Evolutionary conservation across 1,284 basidiomycete genomes (phyloP).

Genomic region (Fistulina hepatica): DNA sequence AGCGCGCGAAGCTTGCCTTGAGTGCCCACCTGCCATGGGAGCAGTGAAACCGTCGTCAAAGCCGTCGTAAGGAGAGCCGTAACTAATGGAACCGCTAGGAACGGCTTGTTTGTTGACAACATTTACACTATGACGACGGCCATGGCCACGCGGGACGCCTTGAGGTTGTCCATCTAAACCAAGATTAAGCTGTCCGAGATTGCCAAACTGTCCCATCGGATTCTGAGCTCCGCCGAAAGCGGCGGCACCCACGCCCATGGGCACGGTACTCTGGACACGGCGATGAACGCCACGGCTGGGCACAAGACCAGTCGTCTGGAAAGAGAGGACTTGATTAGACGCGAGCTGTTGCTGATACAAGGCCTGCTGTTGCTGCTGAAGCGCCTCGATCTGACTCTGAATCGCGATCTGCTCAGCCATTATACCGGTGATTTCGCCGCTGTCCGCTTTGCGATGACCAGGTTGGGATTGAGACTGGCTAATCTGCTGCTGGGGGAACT

Average conservation of each 20-base stretch:
- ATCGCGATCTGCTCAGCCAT: constrained; percentile 92
- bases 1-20: constrained; percentile 63
- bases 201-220: constrained; percentile 61
- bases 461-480: constrained; percentile 26
- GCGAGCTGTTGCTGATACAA: constrained; percentile 81
- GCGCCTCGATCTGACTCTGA: constrained; percentile 82
- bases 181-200: constrained; percentile 42
- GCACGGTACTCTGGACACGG: constrained; percentile 81
- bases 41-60: constrained; percentile 70
- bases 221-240: constrained; percentile 39
- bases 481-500: constrained; percentile 74
- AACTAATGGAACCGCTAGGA: constrained; percentile 44
- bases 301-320: constrained; percentile 59
- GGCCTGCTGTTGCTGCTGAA: constrained; percentile 83
- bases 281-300: constrained; percentile 64
- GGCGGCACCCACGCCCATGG: constrained; percentile 38
- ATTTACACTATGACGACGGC: constrained; percentile 89
- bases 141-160: constrained; percentile 73
- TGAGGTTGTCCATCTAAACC: constrained; percentile 55
- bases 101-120: constrained; percentile 66
- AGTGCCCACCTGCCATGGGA: constrained; percentile 54
- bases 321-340: constrained; percentile 61
- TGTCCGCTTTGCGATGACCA: constrained; percentile 47
- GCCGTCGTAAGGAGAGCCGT: constrained; percentile 42
- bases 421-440: constrained; percentile 70